These are phyloP conservation scores for Myxozyma nipponensis DNA, from an alignment of 805 yeast species.

Conservation along the genomic window DNA sequence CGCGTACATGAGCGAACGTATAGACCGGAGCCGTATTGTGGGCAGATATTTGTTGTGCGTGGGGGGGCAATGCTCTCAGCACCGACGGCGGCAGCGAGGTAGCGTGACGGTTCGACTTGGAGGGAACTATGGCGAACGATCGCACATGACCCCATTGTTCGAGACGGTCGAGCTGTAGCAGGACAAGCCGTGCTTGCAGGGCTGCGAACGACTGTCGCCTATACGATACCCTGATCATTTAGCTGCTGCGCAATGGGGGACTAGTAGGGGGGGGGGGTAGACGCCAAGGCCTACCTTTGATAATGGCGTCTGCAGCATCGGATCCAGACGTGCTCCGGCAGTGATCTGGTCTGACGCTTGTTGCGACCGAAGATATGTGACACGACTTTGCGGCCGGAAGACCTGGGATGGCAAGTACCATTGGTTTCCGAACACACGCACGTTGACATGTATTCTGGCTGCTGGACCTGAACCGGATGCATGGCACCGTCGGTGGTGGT, in stretches of 20 bases:
- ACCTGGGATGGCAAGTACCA: conserved; percentile 9
- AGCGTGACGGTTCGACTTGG: background rate
- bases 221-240: conserved; percentile 15
- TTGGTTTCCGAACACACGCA: conserved; percentile 6
- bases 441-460: background rate
- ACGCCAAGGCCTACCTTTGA: conserved; percentile 8
- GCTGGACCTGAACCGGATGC: background rate
- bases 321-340: conserved; percentile 23
- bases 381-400: conserved; percentile 25
- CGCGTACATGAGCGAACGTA: conserved; percentile 9
- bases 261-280: background rate
- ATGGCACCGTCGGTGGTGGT: background rate
- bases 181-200: conserved; percentile 20
- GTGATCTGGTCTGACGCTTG: conserved; percentile 27
- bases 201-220: conserved; percentile 20
- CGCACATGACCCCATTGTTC: conserved; percentile 24
- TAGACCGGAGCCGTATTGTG: background rate
- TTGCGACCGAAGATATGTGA: conserved; percentile 28
- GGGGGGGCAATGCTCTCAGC: background rate
- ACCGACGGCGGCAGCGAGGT: background rate
- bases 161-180: conserved; percentile 20
- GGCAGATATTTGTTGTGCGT: background rate
- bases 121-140: conserved; percentile 11
- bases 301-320: conserved; percentile 24
- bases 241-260: background rate